Conservation (phyloP, 768 basidiomycete species). For the Mycena kentingensis region DNA sequence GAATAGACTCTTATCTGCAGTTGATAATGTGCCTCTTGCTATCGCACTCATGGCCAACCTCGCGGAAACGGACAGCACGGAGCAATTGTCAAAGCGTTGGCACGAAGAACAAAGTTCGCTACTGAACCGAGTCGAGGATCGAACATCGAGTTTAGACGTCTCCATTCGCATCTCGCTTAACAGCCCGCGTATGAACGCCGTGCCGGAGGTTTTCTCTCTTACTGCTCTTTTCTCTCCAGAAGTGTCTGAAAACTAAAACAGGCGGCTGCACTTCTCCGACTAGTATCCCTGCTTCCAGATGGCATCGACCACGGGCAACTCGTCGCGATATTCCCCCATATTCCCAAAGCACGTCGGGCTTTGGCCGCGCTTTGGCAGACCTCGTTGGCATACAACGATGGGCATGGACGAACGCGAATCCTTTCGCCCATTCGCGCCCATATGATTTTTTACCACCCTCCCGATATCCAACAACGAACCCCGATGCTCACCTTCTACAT, state of each 20-base stretch:
- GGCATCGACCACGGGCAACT: constrained; percentile 21
- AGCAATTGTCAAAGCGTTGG: constrained; percentile 22
- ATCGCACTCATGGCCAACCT: constrained; percentile 25
- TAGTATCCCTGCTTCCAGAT: constrained; percentile 25
- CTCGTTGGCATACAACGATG: constrained; percentile 20
- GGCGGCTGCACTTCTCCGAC: constrained; percentile 20
- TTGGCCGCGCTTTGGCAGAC: constrained; percentile 21
- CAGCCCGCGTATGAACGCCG: constrained; percentile 22
- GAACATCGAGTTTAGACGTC: constrained; percentile 20
- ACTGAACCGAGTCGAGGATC: constrained; percentile 15
- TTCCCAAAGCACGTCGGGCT: constrained; percentile 8
- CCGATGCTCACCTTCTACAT: constrained; percentile 24
- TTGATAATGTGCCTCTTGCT: constrained; percentile 26
- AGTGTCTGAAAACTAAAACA: neutral
- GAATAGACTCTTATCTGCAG: constrained; percentile 15
- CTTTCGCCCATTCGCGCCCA: constrained; percentile 26
- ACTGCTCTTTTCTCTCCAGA: neutral
- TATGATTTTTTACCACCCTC: constrained; percentile 19
- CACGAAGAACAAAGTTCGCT: constrained; percentile 20
- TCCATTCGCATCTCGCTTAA: constrained; percentile 25
- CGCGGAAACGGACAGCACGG: constrained; percentile 19
- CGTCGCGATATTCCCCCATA: constrained; percentile 12
- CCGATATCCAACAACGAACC: constrained; percentile 9
- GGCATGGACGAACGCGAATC: constrained; percentile 19
- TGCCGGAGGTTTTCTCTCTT: constrained; percentile 12